Base-by-base conservation (phyloP, 805 yeast species). In the Candida corydali region DNA sequence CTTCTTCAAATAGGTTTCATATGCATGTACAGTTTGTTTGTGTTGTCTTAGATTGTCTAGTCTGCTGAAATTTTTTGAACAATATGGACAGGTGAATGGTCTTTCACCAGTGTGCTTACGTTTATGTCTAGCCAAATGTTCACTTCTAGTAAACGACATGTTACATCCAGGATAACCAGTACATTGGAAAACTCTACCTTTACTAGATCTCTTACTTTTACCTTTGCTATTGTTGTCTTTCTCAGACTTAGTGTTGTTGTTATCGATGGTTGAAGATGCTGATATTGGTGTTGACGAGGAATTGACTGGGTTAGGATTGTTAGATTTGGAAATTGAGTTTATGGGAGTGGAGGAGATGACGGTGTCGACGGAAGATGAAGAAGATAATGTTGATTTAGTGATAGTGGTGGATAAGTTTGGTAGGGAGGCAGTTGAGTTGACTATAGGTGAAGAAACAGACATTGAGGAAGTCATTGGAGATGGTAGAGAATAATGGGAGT, bases 61-160 rank as follows among this genome's bases (percentile, higher is more conserved):
- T 32, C 97, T 71, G 12, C 88, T 80, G 55, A 88, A 88, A 53
- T 78, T 74, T 52, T 88, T 79, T 23, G 79, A 68, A 55, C 95
- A 86, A 56, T 82, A 83, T 33, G 82, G 82, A 58, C 97, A 88
- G 37, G 84, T 78, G 57, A 87, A 88, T 2, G 97, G 97, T 39
- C 95, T 69, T 57, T 88, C 97, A 29, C 96, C 97, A 0, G 96
- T 89, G 57, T 88, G 97, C 51, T 88, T 89, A 40, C 96, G 67
- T 37, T 89, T 82, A 63, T 88, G 97, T 41, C 97, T 70, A 1
- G 96, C 95, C 47, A 88, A 70, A 60, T 89, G 97, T 56, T 89
- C 97, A 7, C 93, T 82, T 34, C 97, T 70, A 2, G 95, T 85
- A 59, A 88, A 88, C 5, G 89, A 75, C 95, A 89, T 88, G 39